Conservation (phyloP, 2,329 filamentous ascomycete species). For the Phyllosticta ampelicida region DNA sequence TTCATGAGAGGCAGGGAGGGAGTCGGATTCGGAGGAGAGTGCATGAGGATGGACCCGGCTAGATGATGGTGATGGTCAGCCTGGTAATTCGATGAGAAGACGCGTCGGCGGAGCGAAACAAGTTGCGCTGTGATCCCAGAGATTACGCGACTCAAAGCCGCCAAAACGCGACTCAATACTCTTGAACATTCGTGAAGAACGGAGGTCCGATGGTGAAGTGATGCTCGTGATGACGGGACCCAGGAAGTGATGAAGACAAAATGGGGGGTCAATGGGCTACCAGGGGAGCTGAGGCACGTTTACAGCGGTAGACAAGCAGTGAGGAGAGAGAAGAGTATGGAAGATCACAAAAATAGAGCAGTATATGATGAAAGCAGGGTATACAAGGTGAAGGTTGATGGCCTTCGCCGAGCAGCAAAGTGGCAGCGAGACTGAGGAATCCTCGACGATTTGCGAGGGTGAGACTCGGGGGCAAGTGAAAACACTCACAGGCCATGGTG, state of each 20-base stretch:
- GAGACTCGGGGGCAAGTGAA: conserved; percentile 19
- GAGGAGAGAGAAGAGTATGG: conserved; percentile 10
- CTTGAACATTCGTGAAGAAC: conserved; percentile 19
- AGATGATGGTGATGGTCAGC: conserved; percentile 32
- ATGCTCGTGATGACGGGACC: conserved; percentile 19
- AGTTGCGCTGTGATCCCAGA: conserved; percentile 25
- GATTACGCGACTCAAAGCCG: conserved; percentile 34
- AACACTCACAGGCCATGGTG: conserved; percentile 50
- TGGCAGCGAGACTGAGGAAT: conserved; percentile 11
- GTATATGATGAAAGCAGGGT: conserved; percentile 22
- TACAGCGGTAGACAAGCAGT: conserved; percentile 13
- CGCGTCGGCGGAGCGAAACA: conserved; percentile 23
- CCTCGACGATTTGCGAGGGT: neutral
- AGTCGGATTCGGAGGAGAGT: conserved; percentile 51
- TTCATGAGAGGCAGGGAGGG: conserved; percentile 55
- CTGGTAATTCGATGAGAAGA: conserved; percentile 23
- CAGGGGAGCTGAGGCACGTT: conserved; percentile 10
- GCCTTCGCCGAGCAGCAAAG: conserved; percentile 21
- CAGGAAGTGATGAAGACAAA: conserved; percentile 21
- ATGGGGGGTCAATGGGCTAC: conserved; percentile 15
- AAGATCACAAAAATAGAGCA: neutral
- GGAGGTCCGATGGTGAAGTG: conserved; percentile 30
- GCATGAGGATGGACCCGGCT: conserved; percentile 54
- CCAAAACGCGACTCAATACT: conserved; percentile 22
- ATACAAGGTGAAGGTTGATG: conserved; percentile 24